A percentile compares a stretch with the other conserved stretches of the same genome.
These are phyloP conservation scores for Rhodamnia argentea DNA, from an alignment of 345 rosid species.

Conservation along the genomic window DNA sequence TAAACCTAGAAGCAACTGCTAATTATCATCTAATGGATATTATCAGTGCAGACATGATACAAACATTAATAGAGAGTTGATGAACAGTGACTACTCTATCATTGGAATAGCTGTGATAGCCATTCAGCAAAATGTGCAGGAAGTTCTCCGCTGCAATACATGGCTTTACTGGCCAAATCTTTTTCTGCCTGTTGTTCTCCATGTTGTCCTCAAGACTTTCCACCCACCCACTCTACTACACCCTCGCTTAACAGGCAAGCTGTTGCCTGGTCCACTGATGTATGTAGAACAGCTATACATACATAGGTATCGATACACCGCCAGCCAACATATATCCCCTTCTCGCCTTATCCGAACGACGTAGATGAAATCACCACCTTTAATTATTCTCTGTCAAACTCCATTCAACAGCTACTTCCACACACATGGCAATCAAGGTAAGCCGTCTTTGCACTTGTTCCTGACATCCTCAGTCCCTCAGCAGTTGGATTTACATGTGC, in stretches of 20 bases:
- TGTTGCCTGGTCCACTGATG: neutral
- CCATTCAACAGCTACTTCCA: neutral
- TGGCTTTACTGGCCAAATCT: neutral
- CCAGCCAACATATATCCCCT: neutral
- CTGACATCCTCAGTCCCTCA: neutral
- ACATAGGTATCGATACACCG: neutral
- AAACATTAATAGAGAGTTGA: neutral
- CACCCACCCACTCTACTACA: neutral
- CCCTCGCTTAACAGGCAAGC: neutral
- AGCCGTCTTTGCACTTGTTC: neutral
- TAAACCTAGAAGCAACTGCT: neutral
- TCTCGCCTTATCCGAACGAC: neutral
- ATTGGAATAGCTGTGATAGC: neutral
- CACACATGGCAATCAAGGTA: neutral
- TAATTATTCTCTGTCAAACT: neutral
- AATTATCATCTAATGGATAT: neutral
- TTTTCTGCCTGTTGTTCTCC: neutral
- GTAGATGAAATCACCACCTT: neutral
- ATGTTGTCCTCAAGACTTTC: neutral
- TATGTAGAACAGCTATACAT: neutral
- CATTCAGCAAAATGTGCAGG: neutral
- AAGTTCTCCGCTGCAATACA: neutral
- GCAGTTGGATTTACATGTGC: neutral
- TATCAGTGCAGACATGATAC: no score
- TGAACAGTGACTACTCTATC: neutral